phyloP scores from a whole-genome alignment of 2,329 filamentous ascomycete genomes.

The Colletotrichum incanum region DNA sequence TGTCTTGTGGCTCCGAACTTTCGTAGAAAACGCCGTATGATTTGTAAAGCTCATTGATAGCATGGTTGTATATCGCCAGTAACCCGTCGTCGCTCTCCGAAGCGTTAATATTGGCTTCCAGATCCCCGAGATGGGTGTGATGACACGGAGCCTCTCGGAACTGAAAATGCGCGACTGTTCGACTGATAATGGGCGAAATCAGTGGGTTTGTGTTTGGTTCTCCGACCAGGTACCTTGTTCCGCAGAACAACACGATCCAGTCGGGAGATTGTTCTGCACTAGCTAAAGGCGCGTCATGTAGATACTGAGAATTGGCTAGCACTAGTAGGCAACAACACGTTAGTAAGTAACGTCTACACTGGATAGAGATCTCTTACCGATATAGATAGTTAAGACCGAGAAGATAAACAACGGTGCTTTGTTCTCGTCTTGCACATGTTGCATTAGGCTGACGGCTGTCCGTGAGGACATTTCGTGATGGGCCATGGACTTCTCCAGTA shows the following conservation, averaged over 20 bases:
- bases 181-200: constrained; percentile 38
- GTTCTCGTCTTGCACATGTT: constrained; percentile 35
- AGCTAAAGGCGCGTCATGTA: constrained; percentile 30
- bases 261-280: constrained; percentile 38
- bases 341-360: neutral
- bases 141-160: constrained; percentile 37
- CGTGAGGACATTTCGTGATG: constrained; percentile 52
- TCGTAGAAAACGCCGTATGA: constrained; percentile 48
- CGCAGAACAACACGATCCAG: constrained; percentile 46
- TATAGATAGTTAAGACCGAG: constrained; percentile 43
- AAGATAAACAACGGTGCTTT: constrained; percentile 43
- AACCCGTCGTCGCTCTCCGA: constrained; percentile 37
- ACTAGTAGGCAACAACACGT: constrained; percentile 14
- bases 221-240: constrained; percentile 34
- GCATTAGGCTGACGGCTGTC: constrained; percentile 49
- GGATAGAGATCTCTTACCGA: constrained; percentile 13
- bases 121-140: constrained; percentile 45
- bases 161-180: constrained; percentile 35
- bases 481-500: constrained; percentile 42
- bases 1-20: constrained; percentile 47
- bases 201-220: constrained; percentile 30
- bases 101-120: constrained; percentile 46
- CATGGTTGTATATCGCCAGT: constrained; percentile 49
- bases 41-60: constrained; percentile 54
- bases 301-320: constrained; percentile 39